Percentiles rank a stretch among this genome's conserved stretches.
Evolutionary conservation across 306 rosid genomes (phyloP).

Genomic region (Prunus kanzakura): DNA sequence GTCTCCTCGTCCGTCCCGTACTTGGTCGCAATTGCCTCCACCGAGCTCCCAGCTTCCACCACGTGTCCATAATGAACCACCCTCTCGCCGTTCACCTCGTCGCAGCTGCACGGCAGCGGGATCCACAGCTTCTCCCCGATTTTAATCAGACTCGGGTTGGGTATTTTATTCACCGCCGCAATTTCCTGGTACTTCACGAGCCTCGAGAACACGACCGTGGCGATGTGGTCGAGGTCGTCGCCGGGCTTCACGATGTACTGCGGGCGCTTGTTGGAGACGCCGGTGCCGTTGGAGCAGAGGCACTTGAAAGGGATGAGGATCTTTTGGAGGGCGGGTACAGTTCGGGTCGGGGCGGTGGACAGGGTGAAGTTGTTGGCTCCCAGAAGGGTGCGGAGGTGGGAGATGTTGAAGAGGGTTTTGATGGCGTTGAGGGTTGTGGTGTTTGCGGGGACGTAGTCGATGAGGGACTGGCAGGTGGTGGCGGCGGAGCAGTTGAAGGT

Average conservation of each 20-base stretch:
- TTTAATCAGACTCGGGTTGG: constrained; percentile 17
- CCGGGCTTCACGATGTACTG: constrained; percentile 33
- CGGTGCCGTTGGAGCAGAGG: constrained; percentile 44
- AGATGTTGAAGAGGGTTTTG: constrained; percentile 58
- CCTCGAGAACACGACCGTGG: constrained; percentile 29
- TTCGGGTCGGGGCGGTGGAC: background rate
- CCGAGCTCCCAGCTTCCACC: constrained; percentile 9
- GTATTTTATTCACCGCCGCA: constrained; percentile 21
- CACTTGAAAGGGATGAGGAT: constrained; percentile 65
- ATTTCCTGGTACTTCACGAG: constrained; percentile 44
- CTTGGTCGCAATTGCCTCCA: constrained; percentile 36
- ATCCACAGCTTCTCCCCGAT: constrained; percentile 45
- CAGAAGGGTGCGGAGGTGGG: constrained; percentile 40
- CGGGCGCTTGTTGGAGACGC: constrained; percentile 44
- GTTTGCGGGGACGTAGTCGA: constrained; percentile 45
- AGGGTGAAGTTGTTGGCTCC: constrained; percentile 54
- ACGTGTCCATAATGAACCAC: constrained; percentile 68
- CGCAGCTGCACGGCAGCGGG: constrained; percentile 94
- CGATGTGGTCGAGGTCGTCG: constrained; percentile 50
- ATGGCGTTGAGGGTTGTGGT: constrained; percentile 42
- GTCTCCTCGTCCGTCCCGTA: constrained; percentile 39
- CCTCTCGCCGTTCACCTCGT: constrained; percentile 34
- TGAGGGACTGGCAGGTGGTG: constrained; percentile 39
- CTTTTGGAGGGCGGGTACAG: background rate
- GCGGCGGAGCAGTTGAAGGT: constrained; percentile 47